These are phyloP conservation scores for Akanthomyces lecanii DNA, from an alignment of 2,329 filamentous ascomycete species.

Conservation along the genomic window DNA sequence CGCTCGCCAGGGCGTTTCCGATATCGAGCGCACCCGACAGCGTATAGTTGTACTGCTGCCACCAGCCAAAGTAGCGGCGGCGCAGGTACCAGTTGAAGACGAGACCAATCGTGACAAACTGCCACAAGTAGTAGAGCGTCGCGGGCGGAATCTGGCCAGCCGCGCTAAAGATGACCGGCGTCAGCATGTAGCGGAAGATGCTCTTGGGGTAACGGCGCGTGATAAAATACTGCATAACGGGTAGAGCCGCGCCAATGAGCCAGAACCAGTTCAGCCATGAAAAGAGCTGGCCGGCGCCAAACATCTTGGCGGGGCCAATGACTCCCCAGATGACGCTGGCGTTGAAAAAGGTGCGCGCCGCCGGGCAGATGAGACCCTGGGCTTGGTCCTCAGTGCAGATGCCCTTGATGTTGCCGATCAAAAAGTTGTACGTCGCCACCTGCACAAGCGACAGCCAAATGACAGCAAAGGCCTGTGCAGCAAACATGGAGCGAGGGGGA, in stretches of 20 bases:
- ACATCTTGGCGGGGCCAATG: conserved; percentile 41
- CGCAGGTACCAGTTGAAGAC: conserved; percentile 53
- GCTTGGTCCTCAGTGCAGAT: conserved; percentile 47
- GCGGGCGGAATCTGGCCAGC: conserved; percentile 49
- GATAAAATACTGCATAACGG: conserved; percentile 45
- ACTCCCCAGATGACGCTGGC: conserved; percentile 58
- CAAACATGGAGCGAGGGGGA: conserved; percentile 47
- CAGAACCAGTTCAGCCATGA: conserved; percentile 51
- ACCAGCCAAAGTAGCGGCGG: conserved; percentile 50
- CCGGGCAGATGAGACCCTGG: conserved; percentile 53
- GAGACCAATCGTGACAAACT: conserved; percentile 52
- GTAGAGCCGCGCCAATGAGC: conserved; percentile 47
- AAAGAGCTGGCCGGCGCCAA: conserved; percentile 40
- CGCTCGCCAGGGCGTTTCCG: conserved; percentile 48
- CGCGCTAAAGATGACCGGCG: conserved; percentile 50
- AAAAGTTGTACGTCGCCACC: conserved; percentile 36
- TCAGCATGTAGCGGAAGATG: conserved; percentile 46
- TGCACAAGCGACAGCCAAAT: conserved; percentile 37
- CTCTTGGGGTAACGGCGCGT: conserved; percentile 46
- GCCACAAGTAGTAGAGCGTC: conserved; percentile 51
- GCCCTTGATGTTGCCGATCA: conserved; percentile 44
- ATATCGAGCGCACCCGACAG: conserved; percentile 52
- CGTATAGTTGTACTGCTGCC: conserved; percentile 54
- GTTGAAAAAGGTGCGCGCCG: conserved; percentile 56
- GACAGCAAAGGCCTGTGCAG: conserved; percentile 40